phyloP scores from a whole-genome alignment of 352 stramenopile genomes.

The Globisporangium alternatum region DNA sequence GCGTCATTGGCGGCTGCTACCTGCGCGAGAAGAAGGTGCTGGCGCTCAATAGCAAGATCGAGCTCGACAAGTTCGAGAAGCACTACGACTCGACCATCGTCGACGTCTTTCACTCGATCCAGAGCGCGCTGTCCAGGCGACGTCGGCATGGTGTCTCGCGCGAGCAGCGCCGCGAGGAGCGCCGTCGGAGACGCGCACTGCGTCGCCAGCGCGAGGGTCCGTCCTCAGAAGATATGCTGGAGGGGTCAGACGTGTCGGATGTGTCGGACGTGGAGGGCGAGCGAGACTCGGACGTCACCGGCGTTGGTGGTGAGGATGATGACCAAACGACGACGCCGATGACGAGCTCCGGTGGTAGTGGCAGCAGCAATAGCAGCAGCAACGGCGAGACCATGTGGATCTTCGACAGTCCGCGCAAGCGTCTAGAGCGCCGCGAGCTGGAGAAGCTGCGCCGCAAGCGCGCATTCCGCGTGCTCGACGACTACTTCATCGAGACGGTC shows the following conservation, averaged over 20 bases:
- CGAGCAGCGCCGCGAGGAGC: constrained; percentile 2
- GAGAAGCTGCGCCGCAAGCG: constrained; percentile 52
- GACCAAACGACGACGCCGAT: constrained; percentile 20
- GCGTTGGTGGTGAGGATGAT: constrained; percentile 18
- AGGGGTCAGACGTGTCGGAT: not conserved
- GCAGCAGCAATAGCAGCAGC: constrained; percentile 26
- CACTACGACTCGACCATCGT: constrained; percentile 62
- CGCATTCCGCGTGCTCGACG: constrained; percentile 49
- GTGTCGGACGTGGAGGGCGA: not conserved
- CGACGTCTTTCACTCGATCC: constrained; percentile 52
- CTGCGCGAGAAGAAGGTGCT: constrained; percentile 59
- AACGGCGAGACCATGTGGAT: constrained; percentile 53
- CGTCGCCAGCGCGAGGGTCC: not conserved
- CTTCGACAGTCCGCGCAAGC: constrained; percentile 47
- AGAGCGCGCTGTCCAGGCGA: constrained; percentile 26
- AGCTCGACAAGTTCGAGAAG: constrained; percentile 50
- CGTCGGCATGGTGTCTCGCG: constrained; percentile 11
- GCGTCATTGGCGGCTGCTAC: constrained; percentile 24
- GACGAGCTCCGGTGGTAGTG: constrained; percentile 33
- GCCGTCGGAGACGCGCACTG: not conserved
- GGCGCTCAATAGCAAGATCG: constrained; percentile 46
- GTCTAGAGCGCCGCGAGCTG: constrained; percentile 43
- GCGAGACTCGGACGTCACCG: not conserved
- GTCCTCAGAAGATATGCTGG: not conserved
- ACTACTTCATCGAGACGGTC: constrained; percentile 36